These are phyloP conservation scores for Grosmannia clavigera DNA, from an alignment of 2,329 filamentous ascomycete species.

Conservation along the genomic window DNA sequence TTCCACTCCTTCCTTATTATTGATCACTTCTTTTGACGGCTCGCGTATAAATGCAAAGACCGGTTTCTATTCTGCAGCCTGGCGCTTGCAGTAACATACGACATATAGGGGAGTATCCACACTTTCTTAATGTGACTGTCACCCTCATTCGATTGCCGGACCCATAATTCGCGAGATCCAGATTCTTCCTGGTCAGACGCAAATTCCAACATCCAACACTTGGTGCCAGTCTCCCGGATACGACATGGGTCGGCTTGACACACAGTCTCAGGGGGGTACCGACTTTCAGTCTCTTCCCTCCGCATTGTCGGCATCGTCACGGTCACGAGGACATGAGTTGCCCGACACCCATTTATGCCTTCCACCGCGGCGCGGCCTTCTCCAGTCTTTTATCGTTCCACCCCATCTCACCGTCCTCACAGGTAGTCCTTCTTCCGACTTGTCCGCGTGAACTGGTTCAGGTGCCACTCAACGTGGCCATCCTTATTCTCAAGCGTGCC, in stretches of 20 bases:
- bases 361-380: not conserved
- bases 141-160: not conserved
- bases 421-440: conserved; percentile 93
- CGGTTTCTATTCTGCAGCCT: not conserved
- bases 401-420: conserved; percentile 27
- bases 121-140: not conserved
- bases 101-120: not conserved
- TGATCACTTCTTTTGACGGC: not conserved
- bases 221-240: not conserved
- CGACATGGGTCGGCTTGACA: not conserved
- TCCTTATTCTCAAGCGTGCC: conserved; percentile 91
- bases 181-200: not conserved
- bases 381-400: not conserved
- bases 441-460: conserved; percentile 91
- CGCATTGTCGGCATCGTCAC: not conserved
- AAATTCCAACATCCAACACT: not conserved
- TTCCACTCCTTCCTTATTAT: not conserved
- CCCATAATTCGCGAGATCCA: not conserved
- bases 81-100: not conserved
- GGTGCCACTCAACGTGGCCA: conserved; percentile 90
- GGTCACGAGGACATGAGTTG: not conserved
- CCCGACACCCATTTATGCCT: not conserved
- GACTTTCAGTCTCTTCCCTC: not conserved
- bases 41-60: not conserved
- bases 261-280: not conserved